Evolutionary conservation across 2,329 filamentous ascomycete species (phyloP).

Genomic region (Phyllosticta citrichinensis): DNA sequence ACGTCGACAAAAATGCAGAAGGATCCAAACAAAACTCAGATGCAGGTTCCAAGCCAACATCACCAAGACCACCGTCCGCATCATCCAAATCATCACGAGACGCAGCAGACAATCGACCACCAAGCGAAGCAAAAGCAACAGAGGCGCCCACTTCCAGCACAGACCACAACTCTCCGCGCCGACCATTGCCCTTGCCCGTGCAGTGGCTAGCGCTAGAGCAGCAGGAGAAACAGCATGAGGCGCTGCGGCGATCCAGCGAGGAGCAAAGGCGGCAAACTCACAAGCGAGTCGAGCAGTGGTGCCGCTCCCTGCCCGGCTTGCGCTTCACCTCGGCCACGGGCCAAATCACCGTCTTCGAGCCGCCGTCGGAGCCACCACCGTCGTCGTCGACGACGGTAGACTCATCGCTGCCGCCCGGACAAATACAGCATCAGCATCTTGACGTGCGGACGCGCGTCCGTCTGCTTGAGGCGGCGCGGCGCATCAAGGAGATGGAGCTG

Average conservation of each 20-base stretch:
- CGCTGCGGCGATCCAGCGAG: background rate
- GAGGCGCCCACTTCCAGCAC: background rate
- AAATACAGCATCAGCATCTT: background rate
- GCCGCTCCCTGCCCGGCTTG: no score
- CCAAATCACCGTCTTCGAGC: background rate
- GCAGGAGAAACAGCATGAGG: background rate
- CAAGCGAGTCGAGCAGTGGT: background rate
- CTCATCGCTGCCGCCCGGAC: background rate
- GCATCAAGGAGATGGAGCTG: background rate
- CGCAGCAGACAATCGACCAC: background rate
- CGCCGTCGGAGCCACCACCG: background rate
- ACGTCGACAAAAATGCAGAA: no score
- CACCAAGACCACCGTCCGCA: background rate
- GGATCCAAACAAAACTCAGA: no score
- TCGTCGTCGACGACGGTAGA: background rate
- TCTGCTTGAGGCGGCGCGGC: slow-evolving; percentile 3
- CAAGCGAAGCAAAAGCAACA: background rate
- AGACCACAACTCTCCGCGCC: background rate
- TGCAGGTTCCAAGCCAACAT: background rate
- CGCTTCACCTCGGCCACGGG: no score
- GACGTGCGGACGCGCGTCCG: slow-evolving; percentile 2
- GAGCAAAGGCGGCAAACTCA: background rate
- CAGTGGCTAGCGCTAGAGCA: background rate
- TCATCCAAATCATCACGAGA: background rate
- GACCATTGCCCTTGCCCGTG: background rate